Conservation (phyloP, 2,329 filamentous ascomycete species). For the Pseudogymnoascus sp. region DNA sequence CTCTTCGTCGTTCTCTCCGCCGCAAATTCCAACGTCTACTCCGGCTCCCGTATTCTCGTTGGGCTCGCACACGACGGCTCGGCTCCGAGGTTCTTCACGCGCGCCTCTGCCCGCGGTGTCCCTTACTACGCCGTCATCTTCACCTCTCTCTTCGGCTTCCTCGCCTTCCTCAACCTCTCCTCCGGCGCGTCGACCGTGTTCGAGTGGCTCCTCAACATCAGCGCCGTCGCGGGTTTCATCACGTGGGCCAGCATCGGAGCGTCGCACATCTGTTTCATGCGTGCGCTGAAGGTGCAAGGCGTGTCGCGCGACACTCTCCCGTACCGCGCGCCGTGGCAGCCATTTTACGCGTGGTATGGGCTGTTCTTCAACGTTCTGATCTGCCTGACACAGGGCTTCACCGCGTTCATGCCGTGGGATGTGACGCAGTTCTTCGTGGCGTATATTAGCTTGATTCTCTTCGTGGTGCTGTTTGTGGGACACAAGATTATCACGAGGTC, state of each 20-base stretch:
- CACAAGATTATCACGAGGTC: conserved; percentile 44
- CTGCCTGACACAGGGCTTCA: conserved; percentile 60
- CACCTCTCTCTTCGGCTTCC: conserved; percentile 50
- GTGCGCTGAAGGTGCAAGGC: conserved; percentile 46
- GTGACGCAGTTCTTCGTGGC: conserved; percentile 53
- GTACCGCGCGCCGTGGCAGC: conserved; percentile 54
- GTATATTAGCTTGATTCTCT: conserved; percentile 58
- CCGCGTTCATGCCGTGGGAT: conserved; percentile 56
- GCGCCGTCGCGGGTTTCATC: conserved; percentile 60
- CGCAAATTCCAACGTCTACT: conserved; percentile 70
- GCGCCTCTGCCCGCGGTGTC: conserved; percentile 53
- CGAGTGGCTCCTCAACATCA: conserved; percentile 65
- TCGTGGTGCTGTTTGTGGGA: conserved; percentile 48
- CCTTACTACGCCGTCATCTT: conserved; percentile 52
- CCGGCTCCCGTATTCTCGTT: conserved; percentile 59
- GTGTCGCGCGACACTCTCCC: conserved; percentile 50
- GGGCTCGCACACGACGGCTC: conserved; percentile 56
- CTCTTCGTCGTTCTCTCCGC: conserved; percentile 71
- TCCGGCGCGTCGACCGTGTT: conserved; percentile 52
- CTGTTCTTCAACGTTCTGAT: conserved; percentile 58
- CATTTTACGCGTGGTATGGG: conserved; percentile 57
- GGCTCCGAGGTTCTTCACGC: conserved; percentile 50
- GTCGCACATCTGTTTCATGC: conserved; percentile 58
- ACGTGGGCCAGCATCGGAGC: conserved; percentile 59
- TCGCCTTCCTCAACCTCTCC: conserved; percentile 61